A percentile compares a stretch with the other conserved stretches of the same genome.
Evolutionary conservation across 1,284 basidiomycete genomes (phyloP).

Genomic region (Neolentinus lepideus): DNA sequence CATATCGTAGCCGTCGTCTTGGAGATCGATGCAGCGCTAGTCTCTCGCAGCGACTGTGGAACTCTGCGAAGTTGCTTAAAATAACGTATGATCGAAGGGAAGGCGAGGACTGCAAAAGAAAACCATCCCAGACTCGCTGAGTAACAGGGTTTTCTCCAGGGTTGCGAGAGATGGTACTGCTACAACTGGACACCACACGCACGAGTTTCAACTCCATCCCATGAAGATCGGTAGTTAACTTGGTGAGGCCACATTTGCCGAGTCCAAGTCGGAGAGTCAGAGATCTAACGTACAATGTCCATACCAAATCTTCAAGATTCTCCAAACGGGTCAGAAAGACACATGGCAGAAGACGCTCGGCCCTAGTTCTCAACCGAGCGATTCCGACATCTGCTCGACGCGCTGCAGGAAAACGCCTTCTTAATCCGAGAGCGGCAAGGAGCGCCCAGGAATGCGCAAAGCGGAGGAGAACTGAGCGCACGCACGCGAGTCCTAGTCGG

Average conservation of each 20-base stretch:
- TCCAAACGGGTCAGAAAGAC: neutral
- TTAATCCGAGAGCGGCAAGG: neutral
- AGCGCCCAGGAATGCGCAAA: neutral
- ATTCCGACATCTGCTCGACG: neutral
- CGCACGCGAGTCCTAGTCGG: neutral
- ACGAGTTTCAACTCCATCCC: neutral
- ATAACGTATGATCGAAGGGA: neutral
- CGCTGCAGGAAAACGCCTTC: neutral
- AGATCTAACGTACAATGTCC: neutral
- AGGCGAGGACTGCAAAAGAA: neutral
- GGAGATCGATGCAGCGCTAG: neutral
- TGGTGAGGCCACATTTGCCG: too few relatives aligned
- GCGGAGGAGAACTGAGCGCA: neutral
- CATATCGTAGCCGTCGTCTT: neutral
- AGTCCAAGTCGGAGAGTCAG: neutral
- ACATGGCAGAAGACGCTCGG: neutral
- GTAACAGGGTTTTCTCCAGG: too few relatives aligned
- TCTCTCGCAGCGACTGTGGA: neutral
- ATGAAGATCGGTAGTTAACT: neutral
- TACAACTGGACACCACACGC: neutral
- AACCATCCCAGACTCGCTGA: neutral
- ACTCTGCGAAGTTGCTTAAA: neutral
- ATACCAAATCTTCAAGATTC: neutral
- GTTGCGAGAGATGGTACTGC: too few relatives aligned
- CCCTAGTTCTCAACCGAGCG: neutral